Percentiles rank a stretch among this genome's conserved stretches.
Conservation (phyloP, 1,284 basidiomycete species). For the Cryptococcus sp. region DNA sequence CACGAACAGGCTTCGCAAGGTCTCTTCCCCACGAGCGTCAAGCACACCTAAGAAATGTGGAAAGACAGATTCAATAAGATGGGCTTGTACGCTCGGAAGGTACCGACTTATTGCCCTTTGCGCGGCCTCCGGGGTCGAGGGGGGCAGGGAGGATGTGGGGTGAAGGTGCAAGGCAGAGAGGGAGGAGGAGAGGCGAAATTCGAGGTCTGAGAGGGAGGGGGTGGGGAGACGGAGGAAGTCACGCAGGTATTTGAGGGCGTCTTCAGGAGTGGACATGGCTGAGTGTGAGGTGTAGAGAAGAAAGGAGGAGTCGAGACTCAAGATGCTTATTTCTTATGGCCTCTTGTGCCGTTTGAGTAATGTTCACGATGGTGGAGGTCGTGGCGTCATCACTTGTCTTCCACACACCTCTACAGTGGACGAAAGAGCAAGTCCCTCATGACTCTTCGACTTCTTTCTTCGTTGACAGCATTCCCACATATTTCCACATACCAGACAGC, state of each 20-base stretch:
- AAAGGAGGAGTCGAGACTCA: background rate
- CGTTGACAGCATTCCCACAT: background rate
- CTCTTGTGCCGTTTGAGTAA: constrained; percentile 3
- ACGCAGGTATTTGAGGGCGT: constrained; percentile 25
- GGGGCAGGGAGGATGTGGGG: constrained; percentile 15
- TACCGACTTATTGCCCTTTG: constrained; percentile 20
- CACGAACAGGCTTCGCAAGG: constrained; percentile 33
- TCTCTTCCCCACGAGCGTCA: constrained; percentile 48
- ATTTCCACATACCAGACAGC: too few relatives aligned
- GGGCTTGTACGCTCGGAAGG: constrained; percentile 32
- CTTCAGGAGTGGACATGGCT: background rate
- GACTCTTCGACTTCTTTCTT: background rate
- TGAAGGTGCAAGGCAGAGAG: constrained; percentile 21
- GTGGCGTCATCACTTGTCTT: constrained; percentile 9
- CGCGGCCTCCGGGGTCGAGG: background rate
- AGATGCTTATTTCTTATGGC: too few relatives aligned
- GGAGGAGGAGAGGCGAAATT: constrained; percentile 22
- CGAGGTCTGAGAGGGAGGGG: constrained; percentile 19
- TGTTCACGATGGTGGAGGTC: constrained; percentile 8
- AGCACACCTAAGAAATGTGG: constrained; percentile 66
- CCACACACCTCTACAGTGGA: background rate
- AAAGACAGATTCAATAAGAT: constrained; percentile 49
- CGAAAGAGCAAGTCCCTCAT: too few relatives aligned
- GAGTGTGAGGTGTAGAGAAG: background rate
- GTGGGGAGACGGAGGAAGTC: constrained; percentile 28